These are phyloP conservation scores for Trypanosoma cruzi DNA, from an alignment of 208 protist genomes.

Conservation along the genomic window DNA sequence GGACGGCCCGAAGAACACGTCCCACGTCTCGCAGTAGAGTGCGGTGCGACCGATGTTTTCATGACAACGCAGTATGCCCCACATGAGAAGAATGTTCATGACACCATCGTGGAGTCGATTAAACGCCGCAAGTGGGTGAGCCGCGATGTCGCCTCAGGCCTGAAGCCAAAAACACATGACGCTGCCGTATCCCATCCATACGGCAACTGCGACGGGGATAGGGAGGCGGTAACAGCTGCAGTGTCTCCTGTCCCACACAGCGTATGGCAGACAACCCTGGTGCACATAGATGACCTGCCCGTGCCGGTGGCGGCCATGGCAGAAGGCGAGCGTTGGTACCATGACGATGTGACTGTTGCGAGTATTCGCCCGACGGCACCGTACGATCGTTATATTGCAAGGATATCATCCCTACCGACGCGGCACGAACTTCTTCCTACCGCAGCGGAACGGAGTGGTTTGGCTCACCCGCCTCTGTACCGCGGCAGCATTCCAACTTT, in stretches of 20 bases:
- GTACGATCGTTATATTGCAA: constrained; percentile 56
- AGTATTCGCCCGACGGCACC: constrained; percentile 75
- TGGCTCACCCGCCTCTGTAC: constrained; percentile 33
- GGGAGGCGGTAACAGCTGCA: not conserved
- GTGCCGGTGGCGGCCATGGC: constrained; percentile 78
- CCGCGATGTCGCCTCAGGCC: constrained; percentile 22
- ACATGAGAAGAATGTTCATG: constrained; percentile 80
- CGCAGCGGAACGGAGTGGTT: constrained; percentile 34
- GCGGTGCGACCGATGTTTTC: constrained; percentile 73
- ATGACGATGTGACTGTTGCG: constrained; percentile 82
- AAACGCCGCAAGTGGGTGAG: constrained; percentile 51
- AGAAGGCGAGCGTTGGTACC: constrained; percentile 88
- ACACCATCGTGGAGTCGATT: constrained; percentile 41
- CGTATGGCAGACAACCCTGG: constrained; percentile 90
- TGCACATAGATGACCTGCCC: constrained; percentile 89
- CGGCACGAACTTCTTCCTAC: constrained; percentile 44
- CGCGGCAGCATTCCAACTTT: constrained; percentile 73
- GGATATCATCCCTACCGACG: constrained; percentile 36
- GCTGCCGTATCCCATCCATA: constrained; percentile 17
- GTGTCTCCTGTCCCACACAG: constrained; percentile 42
- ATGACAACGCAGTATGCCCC: constrained; percentile 89
- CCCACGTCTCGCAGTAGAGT: constrained; percentile 74
- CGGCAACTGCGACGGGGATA: constrained; percentile 1
- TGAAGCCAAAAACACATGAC: constrained; percentile 20
- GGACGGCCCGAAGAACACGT: constrained; percentile 87